These are phyloP conservation scores for Rhodosporidiobolus odoratus DNA, from an alignment of 768 basidiomycete species.

Conservation along the genomic window DNA sequence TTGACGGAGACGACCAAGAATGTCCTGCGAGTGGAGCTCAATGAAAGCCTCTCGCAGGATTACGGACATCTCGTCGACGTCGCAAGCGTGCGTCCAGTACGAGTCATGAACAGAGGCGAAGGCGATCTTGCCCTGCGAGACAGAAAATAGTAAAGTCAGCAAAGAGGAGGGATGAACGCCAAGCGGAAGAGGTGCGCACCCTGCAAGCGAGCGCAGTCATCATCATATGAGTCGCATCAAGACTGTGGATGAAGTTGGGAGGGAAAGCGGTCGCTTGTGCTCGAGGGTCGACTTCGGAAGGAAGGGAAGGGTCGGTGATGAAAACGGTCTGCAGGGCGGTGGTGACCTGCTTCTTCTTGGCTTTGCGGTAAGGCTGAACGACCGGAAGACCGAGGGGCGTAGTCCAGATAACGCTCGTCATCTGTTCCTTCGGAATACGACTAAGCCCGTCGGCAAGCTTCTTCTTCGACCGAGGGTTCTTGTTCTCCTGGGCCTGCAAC, in stretches of 20 bases:
- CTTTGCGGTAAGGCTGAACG: constrained; percentile 89
- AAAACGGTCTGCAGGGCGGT: constrained; percentile 80
- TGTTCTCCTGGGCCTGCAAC: constrained; percentile 15
- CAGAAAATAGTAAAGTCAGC: constrained; percentile 13
- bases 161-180: neutral
- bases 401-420: constrained; percentile 95
- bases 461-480: constrained; percentile 8
- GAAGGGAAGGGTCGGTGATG: constrained; percentile 76
- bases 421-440: constrained; percentile 73
- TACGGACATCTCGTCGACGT: constrained; percentile 79
- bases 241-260: constrained; percentile 94
- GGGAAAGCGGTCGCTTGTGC: constrained; percentile 98
- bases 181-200: constrained; percentile 51
- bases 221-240: constrained; percentile 99
- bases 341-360: constrained; percentile 63
- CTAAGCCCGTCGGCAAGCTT: constrained; percentile 21
- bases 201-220: constrained; percentile 83
- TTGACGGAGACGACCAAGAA: constrained; percentile 62
- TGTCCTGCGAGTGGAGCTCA: constrained; percentile 78
- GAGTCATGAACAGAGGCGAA: constrained; percentile 98
- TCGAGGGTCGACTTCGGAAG: constrained; percentile 68
- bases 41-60: constrained; percentile 92
- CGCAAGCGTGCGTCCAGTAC: constrained; percentile 93
- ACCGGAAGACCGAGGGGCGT: constrained; percentile 91
- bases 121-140: constrained; percentile 63